These are phyloP conservation scores for Russula abietina DNA, from an alignment of 768 basidiomycete species.

Conservation along the genomic window DNA sequence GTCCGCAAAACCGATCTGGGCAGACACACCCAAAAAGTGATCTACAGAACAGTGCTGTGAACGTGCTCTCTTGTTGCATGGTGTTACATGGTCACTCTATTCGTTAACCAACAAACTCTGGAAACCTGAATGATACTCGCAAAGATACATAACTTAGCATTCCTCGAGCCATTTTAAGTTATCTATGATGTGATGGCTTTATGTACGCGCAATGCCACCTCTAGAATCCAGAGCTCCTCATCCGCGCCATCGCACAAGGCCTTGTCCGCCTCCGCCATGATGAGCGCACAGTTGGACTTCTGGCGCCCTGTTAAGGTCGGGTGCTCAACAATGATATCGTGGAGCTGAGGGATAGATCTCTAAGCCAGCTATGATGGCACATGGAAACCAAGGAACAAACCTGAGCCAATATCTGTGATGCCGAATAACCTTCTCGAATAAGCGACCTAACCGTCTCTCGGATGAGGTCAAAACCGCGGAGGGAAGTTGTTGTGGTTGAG, in stretches of 20 bases:
- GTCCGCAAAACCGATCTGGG: conserved; percentile 36
- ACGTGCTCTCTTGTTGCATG: background rate
- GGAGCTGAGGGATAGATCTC: conserved; percentile 50
- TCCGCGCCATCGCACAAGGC: conserved; percentile 94
- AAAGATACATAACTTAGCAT: conserved; percentile 4
- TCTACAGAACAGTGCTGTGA: background rate
- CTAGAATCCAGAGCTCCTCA: conserved; percentile 91
- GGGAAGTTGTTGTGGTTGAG: conserved; percentile 27
- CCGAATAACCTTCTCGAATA: conserved; percentile 87
- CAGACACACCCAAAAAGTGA: conserved; percentile 24
- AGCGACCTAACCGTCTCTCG: conserved; percentile 66
- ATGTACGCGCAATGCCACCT: conserved; percentile 75
- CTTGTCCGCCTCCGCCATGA: conserved; percentile 94
- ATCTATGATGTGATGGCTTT: conserved; percentile 43
- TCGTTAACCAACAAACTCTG: background rate
- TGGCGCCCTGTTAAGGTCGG: conserved; percentile 72
- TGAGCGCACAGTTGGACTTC: conserved; percentile 74
- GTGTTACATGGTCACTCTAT: background rate
- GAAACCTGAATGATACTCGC: background rate
- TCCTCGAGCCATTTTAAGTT: background rate
- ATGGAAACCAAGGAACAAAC: conserved; percentile 39
- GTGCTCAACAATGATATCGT: conserved; percentile 83
- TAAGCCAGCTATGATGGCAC: conserved; percentile 27
- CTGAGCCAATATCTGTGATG: conserved; percentile 82
- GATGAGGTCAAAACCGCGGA: conserved; percentile 53